Evolutionary conservation across 257 asterid species (phyloP).

Genomic region (Solanum neorickii): DNA sequence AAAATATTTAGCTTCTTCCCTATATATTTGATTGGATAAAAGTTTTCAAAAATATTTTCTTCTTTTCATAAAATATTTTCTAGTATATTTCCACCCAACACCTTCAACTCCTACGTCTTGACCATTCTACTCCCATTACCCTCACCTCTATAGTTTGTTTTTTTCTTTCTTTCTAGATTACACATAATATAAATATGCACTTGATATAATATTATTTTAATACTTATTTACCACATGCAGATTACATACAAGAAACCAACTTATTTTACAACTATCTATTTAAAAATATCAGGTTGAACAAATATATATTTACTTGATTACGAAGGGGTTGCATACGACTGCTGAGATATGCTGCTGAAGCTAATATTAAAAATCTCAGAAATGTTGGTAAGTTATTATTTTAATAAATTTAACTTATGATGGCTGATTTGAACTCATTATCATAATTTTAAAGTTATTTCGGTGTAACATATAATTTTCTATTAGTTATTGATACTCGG

Average conservation of each 20-base stretch:
- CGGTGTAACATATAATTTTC: too few species aligned
- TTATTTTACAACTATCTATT: not conserved
- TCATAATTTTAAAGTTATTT: too few species aligned
- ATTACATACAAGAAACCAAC: not conserved
- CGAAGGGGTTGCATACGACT: slow-evolving; percentile 6
- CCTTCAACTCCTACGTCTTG: not conserved
- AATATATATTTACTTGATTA: slow-evolving; percentile 10
- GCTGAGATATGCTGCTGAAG: slow-evolving; percentile 21
- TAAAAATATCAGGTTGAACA: not conserved
- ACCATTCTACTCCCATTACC: not conserved
- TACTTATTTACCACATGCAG: not conserved
- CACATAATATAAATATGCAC: too few species aligned
- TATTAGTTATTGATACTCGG: too few species aligned
- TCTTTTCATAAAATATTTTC: not conserved
- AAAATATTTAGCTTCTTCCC: too few species aligned
- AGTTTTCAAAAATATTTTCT: not conserved
- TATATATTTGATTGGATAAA: not conserved
- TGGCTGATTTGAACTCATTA: not conserved
- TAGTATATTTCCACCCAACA: not conserved
- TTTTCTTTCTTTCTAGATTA: too few species aligned
- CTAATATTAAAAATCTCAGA: not conserved
- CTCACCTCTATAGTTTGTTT: too few species aligned
- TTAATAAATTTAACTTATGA: not conserved
- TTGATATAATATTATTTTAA: too few species aligned
- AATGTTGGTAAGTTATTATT: slow-evolving; percentile 1